Percentiles rank a stretch among this genome's conserved stretches.
Conservation (phyloP, 2,329 filamentous ascomycete genomes). For the Cercospora sp. region DNA sequence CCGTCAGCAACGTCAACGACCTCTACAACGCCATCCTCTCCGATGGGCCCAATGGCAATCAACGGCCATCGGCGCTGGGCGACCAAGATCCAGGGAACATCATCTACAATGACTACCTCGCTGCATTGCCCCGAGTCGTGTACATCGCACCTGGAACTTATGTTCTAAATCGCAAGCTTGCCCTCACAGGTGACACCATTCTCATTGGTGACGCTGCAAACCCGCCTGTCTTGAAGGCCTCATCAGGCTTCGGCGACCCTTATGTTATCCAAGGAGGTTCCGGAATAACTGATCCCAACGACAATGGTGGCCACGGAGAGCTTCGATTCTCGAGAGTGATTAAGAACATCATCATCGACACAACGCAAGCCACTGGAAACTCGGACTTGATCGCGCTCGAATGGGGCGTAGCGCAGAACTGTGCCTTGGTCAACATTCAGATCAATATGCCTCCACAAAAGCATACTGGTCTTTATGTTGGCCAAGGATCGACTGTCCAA, state of each 20-base stretch:
- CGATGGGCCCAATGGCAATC: slow-evolving; percentile 18
- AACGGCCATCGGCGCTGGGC: neutral
- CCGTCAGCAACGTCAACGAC: neutral
- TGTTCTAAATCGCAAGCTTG: slow-evolving; percentile 66
- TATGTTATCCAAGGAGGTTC: slow-evolving; percentile 27
- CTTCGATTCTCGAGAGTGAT: slow-evolving; percentile 18
- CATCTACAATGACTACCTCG: slow-evolving; percentile 16
- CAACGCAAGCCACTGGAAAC: slow-evolving; percentile 19
- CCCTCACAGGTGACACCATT: slow-evolving; percentile 80
- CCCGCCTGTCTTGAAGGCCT: slow-evolving; percentile 66
- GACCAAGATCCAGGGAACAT: neutral
- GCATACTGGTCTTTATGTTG: slow-evolving; percentile 34
- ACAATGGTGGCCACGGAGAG: slow-evolving; percentile 13
- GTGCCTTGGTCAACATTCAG: slow-evolving; percentile 25
- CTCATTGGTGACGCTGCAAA: slow-evolving; percentile 75
- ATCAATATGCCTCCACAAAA: slow-evolving; percentile 40
- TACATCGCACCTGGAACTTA: slow-evolving; percentile 30
- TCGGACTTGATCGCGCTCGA: slow-evolving; percentile 22
- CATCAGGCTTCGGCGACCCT: slow-evolving; percentile 20
- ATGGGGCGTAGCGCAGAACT: slow-evolving; percentile 32
- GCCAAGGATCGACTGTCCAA: slow-evolving; percentile 30
- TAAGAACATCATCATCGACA: slow-evolving; percentile 30
- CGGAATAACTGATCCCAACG: neutral
- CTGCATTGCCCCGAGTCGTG: slow-evolving; percentile 55
- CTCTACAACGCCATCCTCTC: neutral